Conservation (phyloP, 305 asterid species). For the Stenogyne calaminthoides region DNA sequence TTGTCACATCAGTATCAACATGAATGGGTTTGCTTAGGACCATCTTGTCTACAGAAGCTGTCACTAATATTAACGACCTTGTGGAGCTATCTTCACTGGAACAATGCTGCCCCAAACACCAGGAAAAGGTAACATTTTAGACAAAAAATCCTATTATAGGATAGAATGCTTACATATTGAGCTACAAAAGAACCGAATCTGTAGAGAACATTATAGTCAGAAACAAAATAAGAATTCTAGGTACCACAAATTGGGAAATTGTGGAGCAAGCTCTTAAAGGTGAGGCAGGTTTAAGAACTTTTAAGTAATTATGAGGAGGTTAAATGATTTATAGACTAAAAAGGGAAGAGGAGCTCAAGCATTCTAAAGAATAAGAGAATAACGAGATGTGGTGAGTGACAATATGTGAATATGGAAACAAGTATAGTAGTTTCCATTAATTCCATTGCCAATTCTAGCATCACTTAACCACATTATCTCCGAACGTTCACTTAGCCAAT, state of each 20-base stretch:
- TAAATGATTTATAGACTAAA: neutral
- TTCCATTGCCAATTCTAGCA: constrained; percentile 1
- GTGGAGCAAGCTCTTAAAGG: neutral
- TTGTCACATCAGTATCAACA: constrained; percentile 67
- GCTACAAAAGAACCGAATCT: neutral
- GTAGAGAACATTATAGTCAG: neutral
- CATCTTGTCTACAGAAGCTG: constrained; percentile 96
- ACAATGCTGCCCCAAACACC: constrained; percentile 63
- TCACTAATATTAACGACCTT: constrained; percentile 74
- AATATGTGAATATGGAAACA: neutral
- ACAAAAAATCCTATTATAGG: neutral
- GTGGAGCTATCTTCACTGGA: constrained; percentile 65
- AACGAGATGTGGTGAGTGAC: neutral
- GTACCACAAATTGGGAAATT: neutral
- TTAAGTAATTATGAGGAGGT: neutral
- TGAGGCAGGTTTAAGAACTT: neutral
- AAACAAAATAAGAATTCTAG: neutral
- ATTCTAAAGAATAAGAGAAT: neutral
- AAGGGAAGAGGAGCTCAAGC: neutral
- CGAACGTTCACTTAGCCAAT: neutral
- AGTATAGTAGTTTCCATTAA: neutral
- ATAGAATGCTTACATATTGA: neutral
- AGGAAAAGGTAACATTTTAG: neutral
- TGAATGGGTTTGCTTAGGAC: constrained; percentile 69
- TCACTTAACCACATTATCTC: neutral